A percentile compares a stretch with the other conserved stretches of the same genome.
Conservation (phyloP, 805 yeast genomes). For the Soucietia sequanensis region DNA sequence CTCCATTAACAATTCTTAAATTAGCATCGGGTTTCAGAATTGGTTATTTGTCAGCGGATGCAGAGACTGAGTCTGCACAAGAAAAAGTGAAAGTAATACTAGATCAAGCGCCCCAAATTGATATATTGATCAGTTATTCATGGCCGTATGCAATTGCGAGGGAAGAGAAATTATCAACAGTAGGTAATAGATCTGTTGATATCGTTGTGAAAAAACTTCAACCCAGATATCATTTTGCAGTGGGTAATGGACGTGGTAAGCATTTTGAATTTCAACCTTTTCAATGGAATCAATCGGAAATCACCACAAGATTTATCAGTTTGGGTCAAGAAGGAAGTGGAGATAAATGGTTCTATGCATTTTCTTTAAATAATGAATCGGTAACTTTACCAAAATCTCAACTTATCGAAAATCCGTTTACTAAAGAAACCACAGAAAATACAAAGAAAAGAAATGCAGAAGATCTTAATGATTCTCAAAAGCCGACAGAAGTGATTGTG, state of each 20-base stretch:
- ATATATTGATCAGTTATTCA: slow-evolving; percentile 55
- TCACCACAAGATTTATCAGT: slow-evolving; percentile 63
- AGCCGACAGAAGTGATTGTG: slow-evolving; percentile 9
- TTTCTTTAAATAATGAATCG: slow-evolving; percentile 24
- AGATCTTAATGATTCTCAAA: slow-evolving; percentile 5
- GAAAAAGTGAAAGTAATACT: slow-evolving; percentile 11
- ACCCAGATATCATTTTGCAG: slow-evolving; percentile 70
- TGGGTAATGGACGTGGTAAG: slow-evolving; percentile 47
- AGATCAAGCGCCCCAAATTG: slow-evolving; percentile 26
- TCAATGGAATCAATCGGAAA: slow-evolving; percentile 46
- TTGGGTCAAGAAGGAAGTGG: slow-evolving; percentile 57
- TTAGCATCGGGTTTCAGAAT: slow-evolving; percentile 46
- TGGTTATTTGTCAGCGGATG: slow-evolving; percentile 37
- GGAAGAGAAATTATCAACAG: slow-evolving; percentile 40
- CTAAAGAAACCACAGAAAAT: neutral
- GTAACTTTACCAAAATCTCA: slow-evolving; percentile 7
- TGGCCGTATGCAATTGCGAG: slow-evolving; percentile 60
- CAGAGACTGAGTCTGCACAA: slow-evolving; percentile 5
- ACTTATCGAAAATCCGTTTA: slow-evolving; percentile 26
- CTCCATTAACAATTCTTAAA: slow-evolving; percentile 33
- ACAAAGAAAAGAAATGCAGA: slow-evolving; percentile 11
- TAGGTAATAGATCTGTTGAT: slow-evolving; percentile 48
- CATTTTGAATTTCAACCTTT: slow-evolving; percentile 59
- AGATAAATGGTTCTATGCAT: slow-evolving; percentile 74
- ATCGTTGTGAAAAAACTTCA: slow-evolving; percentile 37